Evolutionary conservation across 2,329 filamentous ascomycete species (phyloP), one percentile per base, ranked within the genome.

Genomic region (Cercospora sp.): DNA sequence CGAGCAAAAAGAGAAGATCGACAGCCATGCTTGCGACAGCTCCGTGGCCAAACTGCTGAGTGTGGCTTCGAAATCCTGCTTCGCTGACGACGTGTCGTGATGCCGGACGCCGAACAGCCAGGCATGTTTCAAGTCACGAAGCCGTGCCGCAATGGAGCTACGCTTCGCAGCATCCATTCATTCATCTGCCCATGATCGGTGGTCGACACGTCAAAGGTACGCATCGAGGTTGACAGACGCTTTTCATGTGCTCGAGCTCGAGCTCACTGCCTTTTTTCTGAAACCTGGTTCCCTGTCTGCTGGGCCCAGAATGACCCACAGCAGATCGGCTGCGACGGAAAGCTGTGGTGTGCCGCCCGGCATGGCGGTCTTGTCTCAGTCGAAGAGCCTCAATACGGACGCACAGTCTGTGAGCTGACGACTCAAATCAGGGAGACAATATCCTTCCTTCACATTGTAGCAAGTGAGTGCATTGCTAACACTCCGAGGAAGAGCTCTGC

Each of bases 1-100:
- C 59, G 26, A 31, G 40, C 57, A 51, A 26, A 51, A 51, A 12
- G 57, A 65, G 55, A 42, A 61, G 64, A 66, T 66, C 64, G 60
- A 45, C 64, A 60, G 57, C 53, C n/a, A n/a, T 57, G 53, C 53
- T 57, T 57, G 53, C 28, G 7, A 57, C 51, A 55, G 51, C 20
- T 48, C 13, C 6, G 53, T 57, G 53, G 53, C 26, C 53, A 58
- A 30, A 30, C 20, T 58, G 53, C 18, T 51, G 45, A 51, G 18
- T 6, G 26, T 30, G 53, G 53, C 26, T 33, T 58, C 26, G 53
- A 58, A 58, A 57, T 28, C 53, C 53, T 57, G 53, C 53, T 57
- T 18, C 53, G 53, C 53, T 28, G 23, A 31, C 23, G 28, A 31
- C 23, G 23, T 23, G 51, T 57, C 12, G 28, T 18, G 53, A 57